Base-by-base conservation (phyloP, 805 yeast species). In the Hanseniaspora taiwanica region DNA sequence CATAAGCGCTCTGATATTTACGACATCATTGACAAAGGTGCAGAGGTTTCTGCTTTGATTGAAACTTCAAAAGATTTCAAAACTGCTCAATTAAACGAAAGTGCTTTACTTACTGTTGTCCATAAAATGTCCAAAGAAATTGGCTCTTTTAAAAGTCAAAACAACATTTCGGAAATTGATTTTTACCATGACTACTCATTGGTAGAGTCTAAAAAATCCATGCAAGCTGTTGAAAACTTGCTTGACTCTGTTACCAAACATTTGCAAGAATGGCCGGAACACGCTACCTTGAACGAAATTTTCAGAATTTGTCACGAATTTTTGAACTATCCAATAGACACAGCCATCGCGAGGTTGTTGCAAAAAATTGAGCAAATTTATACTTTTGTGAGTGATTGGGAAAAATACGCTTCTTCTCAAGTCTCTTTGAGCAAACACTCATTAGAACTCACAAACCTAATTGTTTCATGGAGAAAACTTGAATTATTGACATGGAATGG, bases 391-490 rank as follows among this genome's bases (percentile, higher is more conserved):
- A 69, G 79, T 20, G 97, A 91, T 55, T 91, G 98, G 96, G 91
- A 91, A 56, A 81, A 83, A 47, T 86, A 82, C 59, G 94, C 96
- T 1, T 76, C 86, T 21, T 68, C 76, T 9, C 78, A 81, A 39
- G 87, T 81, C 1, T 72, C 93, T 1, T 61, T 91, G 39, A 63
- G 63, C 31, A 51, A 50, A 1, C 71, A 73, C 38, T 69, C 78
- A 45, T 78, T 74, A 32, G 65, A 69, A 12, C 58, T 84, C 23
- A 76, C 94, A 0, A 52, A 60, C 0, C 61, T 87, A 44, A 81
- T 91, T 47, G 87, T 91, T 3, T 68, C 81, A 0, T 91, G 99
- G 99, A 75, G 99, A 65, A 74, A 74, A 50, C 58, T 87, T 31
- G 99, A 91, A 56, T 68, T 91, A 36, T 66, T 79, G 0, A 78